phyloP scores from a whole-genome alignment of 768 basidiomycete species.

The Pluteus cervinus region DNA sequence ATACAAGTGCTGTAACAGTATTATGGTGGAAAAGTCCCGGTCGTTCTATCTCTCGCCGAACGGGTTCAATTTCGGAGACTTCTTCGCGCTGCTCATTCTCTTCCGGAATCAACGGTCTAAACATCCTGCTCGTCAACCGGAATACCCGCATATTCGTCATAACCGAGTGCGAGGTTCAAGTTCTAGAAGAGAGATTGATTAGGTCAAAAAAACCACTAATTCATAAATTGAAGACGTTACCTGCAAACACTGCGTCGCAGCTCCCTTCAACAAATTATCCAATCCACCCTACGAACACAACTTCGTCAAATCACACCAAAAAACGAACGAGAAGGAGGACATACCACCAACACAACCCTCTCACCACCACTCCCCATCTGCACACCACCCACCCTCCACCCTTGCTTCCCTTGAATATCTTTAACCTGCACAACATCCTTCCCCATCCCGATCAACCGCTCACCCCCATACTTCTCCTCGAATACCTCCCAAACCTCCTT shows the following conservation, averaged over 20 bases:
- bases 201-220: conserved; percentile 1
- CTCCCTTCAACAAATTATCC: conserved; percentile 96
- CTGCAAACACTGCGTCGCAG: conserved; percentile 98
- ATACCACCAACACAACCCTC: conserved; percentile 88
- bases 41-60: too few species aligned
- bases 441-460: conserved; percentile 65
- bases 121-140: conserved; percentile 11
- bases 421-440: conserved; percentile 66
- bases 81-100: too few species aligned
- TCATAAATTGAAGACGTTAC: conserved; percentile 36
- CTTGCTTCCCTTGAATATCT: conserved; percentile 80
- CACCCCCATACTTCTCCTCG: conserved; percentile 67
- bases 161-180: conserved; percentile 75
- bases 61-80: too few species aligned
- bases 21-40: too few species aligned
- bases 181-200: conserved; percentile 38
- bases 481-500: conserved; percentile 69
- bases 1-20: too few species aligned
- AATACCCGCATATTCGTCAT: conserved; percentile 73
- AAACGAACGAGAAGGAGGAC: conserved; percentile 21
- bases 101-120: too few species aligned
- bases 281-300: conserved; percentile 64
- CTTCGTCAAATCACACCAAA: background rate
- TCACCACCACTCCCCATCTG: conserved; percentile 88
- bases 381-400: conserved; percentile 88